A percentile compares a stretch with the other conserved stretches of the same genome.
Evolutionary conservation across 352 stramenopile genomes (phyloP).

Genomic region (Phytophthora pistaciae): DNA sequence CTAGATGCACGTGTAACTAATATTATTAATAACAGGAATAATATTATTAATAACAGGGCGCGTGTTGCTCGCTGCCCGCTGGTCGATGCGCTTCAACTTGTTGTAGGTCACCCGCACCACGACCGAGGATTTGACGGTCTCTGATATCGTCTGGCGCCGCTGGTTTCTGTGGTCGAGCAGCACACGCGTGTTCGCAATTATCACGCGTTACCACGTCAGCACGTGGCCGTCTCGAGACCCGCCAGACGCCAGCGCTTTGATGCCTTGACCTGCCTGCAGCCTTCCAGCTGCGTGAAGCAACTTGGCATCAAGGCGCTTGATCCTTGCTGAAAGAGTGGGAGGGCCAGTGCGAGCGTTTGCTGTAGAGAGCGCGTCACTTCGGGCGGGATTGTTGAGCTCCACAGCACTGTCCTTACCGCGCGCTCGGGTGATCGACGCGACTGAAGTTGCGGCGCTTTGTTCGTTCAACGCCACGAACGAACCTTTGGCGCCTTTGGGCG

Average conservation of each 20-base stretch:
- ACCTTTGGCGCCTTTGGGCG: neutral
- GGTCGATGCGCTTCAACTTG: slow-evolving; percentile 6
- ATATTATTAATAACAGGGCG: neutral
- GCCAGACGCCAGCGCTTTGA: neutral
- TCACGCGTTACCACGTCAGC: slow-evolving; percentile 11
- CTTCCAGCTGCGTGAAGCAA: neutral
- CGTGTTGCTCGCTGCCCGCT: neutral
- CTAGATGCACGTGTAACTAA: neutral
- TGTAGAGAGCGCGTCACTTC: slow-evolving; percentile 14
- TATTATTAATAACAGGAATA: too few relatives aligned
- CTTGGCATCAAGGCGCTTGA: neutral
- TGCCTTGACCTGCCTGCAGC: neutral
- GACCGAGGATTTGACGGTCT: slow-evolving; percentile 8
- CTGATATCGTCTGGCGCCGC: neutral
- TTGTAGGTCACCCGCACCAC: neutral
- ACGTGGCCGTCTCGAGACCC: neutral
- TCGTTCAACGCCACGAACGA: neutral
- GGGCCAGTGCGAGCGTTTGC: neutral
- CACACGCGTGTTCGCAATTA: neutral
- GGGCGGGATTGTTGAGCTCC: slow-evolving; percentile 6
- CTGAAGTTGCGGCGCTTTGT: neutral
- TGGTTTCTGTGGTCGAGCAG: slow-evolving; percentile 10
- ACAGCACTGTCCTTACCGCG: slow-evolving; percentile 2
- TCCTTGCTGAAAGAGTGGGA: neutral
- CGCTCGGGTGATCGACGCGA: slow-evolving; percentile 3